phyloP scores from a whole-genome alignment of 2,329 filamentous ascomycete genomes.

The Hyphodiscus sp. region DNA sequence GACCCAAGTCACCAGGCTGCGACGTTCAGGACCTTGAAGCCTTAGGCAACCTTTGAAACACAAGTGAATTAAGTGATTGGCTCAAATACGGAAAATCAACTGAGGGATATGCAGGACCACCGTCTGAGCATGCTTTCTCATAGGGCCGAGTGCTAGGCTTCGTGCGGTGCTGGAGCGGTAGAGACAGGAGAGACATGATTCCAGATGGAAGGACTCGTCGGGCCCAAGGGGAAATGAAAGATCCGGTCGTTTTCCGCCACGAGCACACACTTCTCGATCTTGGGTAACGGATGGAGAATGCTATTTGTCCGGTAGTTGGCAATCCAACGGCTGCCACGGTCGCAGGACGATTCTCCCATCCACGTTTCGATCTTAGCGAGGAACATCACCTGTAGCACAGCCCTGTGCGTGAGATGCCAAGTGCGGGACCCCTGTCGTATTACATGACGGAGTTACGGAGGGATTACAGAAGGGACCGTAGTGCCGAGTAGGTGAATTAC shows the following conservation, averaged over 20 bases:
- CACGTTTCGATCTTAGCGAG: background rate
- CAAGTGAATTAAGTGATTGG: conserved; percentile 6
- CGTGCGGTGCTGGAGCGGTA: background rate
- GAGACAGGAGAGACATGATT: background rate
- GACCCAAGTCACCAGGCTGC: conserved; percentile 5
- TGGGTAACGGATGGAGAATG: conserved; percentile 2
- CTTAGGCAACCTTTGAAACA: background rate
- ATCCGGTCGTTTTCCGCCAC: background rate
- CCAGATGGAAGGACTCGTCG: background rate
- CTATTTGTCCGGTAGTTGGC: conserved; percentile 21
- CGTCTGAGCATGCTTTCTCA: too few relatives aligned
- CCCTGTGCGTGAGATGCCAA: background rate
- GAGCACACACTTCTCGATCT: conserved; percentile 1
- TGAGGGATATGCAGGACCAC: conserved; percentile 1
- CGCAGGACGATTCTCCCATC: too few relatives aligned
- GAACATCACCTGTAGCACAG: conserved; percentile 1
- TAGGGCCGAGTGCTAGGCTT: background rate
- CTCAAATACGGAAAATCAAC: conserved; percentile 4
- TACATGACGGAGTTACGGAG: too few relatives aligned
- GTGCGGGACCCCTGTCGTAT: background rate
- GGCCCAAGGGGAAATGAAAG: too few relatives aligned
- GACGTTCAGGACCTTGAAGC: background rate
- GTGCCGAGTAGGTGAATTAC: too few relatives aligned
- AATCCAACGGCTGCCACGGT: conserved; percentile 13
- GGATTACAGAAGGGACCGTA: too few relatives aligned